phyloP scores from a whole-genome alignment of 2,329 filamentous ascomycete genomes.

The Phialophora expanda region DNA sequence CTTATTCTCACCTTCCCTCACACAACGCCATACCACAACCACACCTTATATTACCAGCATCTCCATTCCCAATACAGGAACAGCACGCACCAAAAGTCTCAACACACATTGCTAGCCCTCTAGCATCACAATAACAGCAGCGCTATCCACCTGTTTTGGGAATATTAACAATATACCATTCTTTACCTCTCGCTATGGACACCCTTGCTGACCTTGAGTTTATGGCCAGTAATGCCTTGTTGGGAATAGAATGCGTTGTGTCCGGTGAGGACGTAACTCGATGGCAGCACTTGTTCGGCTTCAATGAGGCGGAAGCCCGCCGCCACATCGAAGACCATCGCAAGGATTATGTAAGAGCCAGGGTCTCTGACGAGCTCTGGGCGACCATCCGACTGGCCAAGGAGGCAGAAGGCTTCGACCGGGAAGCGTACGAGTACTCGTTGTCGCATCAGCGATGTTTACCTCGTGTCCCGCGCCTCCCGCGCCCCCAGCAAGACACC shows the following conservation, averaged over 20 bases:
- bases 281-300: constrained; percentile 47
- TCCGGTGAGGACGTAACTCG: constrained; percentile 30
- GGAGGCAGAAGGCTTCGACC: constrained; percentile 46
- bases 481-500: background rate
- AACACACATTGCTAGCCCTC: no score
- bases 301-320: constrained; percentile 43
- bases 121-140: no score
- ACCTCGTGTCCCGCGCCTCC: background rate
- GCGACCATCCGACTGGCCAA: constrained; percentile 41
- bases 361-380: constrained; percentile 48
- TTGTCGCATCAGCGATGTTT: constrained; percentile 9
- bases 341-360: constrained; percentile 43
- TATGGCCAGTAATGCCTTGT: background rate
- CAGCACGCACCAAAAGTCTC: no score
- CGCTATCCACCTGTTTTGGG: no score
- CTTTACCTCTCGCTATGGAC: background rate
- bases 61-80: no score
- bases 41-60: no score
- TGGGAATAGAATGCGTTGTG: background rate
- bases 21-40: no score
- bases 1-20: no score
- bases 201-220: constrained; percentile 1
- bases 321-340: constrained; percentile 44
- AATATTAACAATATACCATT: no score
- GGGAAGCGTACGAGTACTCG: constrained; percentile 46